Base-by-base conservation (phyloP, 495 filamentous ascomycete species). In the Penicillium subrubescens region DNA sequence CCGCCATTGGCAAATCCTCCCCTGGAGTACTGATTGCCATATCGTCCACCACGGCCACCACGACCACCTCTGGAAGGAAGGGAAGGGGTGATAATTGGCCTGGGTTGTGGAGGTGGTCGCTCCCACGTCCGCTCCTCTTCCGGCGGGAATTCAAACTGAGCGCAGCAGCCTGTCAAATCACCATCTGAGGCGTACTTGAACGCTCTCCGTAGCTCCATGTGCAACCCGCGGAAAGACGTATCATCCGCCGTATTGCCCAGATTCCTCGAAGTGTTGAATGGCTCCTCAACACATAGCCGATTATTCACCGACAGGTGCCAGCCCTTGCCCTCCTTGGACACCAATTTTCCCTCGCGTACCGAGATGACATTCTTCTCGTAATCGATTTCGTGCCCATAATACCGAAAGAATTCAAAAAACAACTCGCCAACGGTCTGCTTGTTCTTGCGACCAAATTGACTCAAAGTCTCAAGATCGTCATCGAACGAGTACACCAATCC, bases 221-320 rank as follows among this genome's bases (percentile, higher is more conserved):
- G 96, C 21, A 99, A 84, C 3, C 95, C 95, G 55, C 90, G 84
- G 71, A 96, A 96, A 1, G 95, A 95, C 3, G 88, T 93, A 72
- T 96, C 94, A 70, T 99, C 95, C 10, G 95, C 95, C 23, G 95
- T 97, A 69, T 98, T 98, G 0, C 94, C 95, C 55, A 99, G 82
- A 75, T 99, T 99, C n/a, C 96, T 85, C n/a, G 79, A 81, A 31
- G 84, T 90, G 69, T 96, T 99, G 82, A 99, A 99, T 3, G 95
- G 96, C 72, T 99, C 95, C 73, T 99, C 96, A 29, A 98, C 90
- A 73, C 95, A 97, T 51, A 99, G 84, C 51, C 89, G 84, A 70
- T 97, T 94, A 70, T 93, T 90, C 58, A 87, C 78, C 67, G 85
- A 79, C 56, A 90, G 72, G 69, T 90, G 84, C 95, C 95, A 98